phyloP scores from a whole-genome alignment of 1,284 basidiomycete species.

The Cryptococcus deneoformans region DNA sequence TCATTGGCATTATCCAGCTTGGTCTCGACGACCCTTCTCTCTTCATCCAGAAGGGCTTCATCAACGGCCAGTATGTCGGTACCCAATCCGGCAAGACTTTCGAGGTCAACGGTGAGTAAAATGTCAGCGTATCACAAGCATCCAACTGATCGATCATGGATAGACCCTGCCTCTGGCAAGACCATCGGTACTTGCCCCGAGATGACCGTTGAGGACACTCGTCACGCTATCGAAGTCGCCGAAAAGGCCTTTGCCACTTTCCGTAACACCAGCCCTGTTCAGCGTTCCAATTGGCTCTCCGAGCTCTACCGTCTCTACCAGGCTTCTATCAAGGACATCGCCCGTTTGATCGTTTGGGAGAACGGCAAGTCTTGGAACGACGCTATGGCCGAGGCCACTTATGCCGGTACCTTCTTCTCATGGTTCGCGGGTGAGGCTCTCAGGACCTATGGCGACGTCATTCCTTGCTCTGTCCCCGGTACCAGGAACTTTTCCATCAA shows the following conservation, averaged over 20 bases:
- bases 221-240: conserved; percentile 74
- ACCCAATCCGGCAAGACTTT: conserved; percentile 70
- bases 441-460: conserved; percentile 66
- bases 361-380: conserved; percentile 89
- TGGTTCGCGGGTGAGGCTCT: conserved; percentile 87
- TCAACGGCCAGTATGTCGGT: conserved; percentile 78
- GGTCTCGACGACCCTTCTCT: conserved; percentile 68
- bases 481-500: conserved; percentile 88
- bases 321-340: conserved; percentile 38
- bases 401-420: conserved; percentile 81
- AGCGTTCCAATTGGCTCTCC: conserved; percentile 31
- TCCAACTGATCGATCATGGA: conserved; percentile 1
- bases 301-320: conserved; percentile 34
- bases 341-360: conserved; percentile 56
- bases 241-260: conserved; percentile 71
- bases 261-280: conserved; percentile 63
- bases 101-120: conserved; percentile 64
- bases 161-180: conserved; percentile 81
- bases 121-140: neutral
- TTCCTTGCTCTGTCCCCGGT: conserved; percentile 71
- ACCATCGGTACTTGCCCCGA: conserved; percentile 77
- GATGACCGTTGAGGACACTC: conserved; percentile 77
- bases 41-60: conserved; percentile 69
- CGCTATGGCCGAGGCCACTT: conserved; percentile 73
- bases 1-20: conserved; percentile 23